Evolutionary conservation across 2,329 filamentous ascomycete genomes (phyloP), one percentile per base, ranked within the genome.

Genomic region (Myriosclerotinia curreyana): DNA sequence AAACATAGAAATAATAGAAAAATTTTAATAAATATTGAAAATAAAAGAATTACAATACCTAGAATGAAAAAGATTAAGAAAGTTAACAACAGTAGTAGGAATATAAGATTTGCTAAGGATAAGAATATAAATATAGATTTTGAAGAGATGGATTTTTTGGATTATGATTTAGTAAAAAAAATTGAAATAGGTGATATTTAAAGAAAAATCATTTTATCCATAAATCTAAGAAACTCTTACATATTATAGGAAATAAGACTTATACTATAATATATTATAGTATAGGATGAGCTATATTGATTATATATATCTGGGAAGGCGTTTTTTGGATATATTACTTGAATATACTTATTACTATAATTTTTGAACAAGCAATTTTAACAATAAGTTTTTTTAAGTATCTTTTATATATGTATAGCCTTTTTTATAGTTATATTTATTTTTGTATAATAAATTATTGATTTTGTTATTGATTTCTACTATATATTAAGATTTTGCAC

Each of bases 131-230:
- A 56, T 34, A 74, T 74, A 28, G 69, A 91, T 73, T 91, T 91
- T 73, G 86, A 83, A 64, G 89, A 92, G 65, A 88, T 88, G 0
- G 80, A 83, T 0, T 92, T 92, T 66, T 74, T 88, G 61, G 83
- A 85, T 64, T 78, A 74, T 69, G 66, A 62, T 9, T 44, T 68
- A 17, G 59, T 62, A 46, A 22, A 64, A 9, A 72, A 74, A 55
- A 68, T 72, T 20, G 70, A 73, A 65, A 74, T 74, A 72, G 68
- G 68, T 62, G 73, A 71, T 54, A 66, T 70, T 67, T 71, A 44
- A 25, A 34, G n/a, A 34, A 31, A n/a, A 6, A n/a, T 9, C 34
- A 17, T 22, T 6, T 28, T 42, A 42, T 40, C 22, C 22, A 50
- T 49, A 56, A 28, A 8, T 60, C 25, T 20, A 31, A 5, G 2